Percentiles rank a stretch among this genome's conserved stretches.
These are phyloP conservation scores for Lachancea sp. DNA, from an alignment of 805 yeast species.

Conservation along the genomic window DNA sequence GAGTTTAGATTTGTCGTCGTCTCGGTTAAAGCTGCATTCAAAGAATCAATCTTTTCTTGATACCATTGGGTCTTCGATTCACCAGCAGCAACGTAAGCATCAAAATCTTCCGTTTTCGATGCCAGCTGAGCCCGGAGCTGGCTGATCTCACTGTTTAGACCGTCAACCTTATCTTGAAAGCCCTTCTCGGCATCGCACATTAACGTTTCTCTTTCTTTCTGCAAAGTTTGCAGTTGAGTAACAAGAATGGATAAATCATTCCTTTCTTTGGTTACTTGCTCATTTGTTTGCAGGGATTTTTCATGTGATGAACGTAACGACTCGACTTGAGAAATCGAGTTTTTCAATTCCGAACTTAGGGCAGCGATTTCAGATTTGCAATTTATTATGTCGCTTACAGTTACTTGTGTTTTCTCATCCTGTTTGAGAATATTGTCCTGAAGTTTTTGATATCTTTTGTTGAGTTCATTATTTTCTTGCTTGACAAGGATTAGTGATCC, in stretches of 20 bases:
- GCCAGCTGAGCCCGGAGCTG: slow-evolving; percentile 35
- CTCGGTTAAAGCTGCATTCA: slow-evolving; percentile 38
- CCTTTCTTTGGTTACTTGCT: slow-evolving; percentile 51
- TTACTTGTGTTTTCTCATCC: slow-evolving; percentile 43
- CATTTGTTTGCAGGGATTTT: slow-evolving; percentile 47
- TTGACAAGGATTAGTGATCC: slow-evolving; percentile 37
- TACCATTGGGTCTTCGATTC: slow-evolving; percentile 42
- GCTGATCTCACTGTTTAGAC: slow-evolving; percentile 43
- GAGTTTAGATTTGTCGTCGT: slow-evolving; percentile 26
- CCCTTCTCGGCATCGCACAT: slow-evolving; percentile 45
- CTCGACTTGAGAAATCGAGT: slow-evolving; percentile 49
- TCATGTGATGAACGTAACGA: slow-evolving; percentile 44
- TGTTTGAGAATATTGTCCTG: slow-evolving; percentile 41
- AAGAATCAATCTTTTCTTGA: slow-evolving; percentile 54
- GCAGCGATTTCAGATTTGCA: slow-evolving; percentile 42
- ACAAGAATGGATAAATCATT: slow-evolving; percentile 50
- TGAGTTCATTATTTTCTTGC: slow-evolving; percentile 42
- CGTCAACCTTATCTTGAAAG: slow-evolving; percentile 43
- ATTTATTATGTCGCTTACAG: slow-evolving; percentile 50
- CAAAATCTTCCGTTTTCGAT: slow-evolving; percentile 46
- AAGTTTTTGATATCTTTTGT: slow-evolving; percentile 34
- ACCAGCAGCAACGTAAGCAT: slow-evolving; percentile 25
- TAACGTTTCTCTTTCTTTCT: slow-evolving; percentile 53
- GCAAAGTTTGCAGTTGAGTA: slow-evolving; percentile 52
- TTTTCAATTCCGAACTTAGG: slow-evolving; percentile 40